A percentile compares a stretch with the other conserved stretches of the same genome.
Evolutionary conservation across 768 basidiomycete genomes (phyloP).

Genomic region (Amanita pseudoporphyria): DNA sequence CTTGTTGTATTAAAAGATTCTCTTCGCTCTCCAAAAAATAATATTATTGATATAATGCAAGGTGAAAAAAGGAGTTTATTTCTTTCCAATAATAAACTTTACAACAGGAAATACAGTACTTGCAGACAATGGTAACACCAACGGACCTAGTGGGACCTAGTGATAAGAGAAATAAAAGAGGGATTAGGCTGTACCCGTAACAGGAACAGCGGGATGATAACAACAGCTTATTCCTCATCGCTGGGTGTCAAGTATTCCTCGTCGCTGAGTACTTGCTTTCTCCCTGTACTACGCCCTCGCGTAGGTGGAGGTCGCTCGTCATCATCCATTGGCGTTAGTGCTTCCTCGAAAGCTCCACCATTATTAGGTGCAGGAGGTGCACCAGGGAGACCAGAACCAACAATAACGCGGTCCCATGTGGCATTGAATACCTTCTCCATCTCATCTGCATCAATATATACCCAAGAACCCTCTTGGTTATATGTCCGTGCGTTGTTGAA

Average conservation of each 20-base stretch:
- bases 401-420: slow-evolving; percentile 53
- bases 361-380: slow-evolving; percentile 34
- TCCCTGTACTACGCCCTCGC: slow-evolving; percentile 46
- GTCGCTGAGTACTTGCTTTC: slow-evolving; percentile 72
- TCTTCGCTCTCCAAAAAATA: background rate
- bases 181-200: too few relatives aligned
- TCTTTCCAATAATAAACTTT: background rate
- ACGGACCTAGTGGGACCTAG: too few relatives aligned
- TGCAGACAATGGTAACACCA: background rate
- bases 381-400: slow-evolving; percentile 67
- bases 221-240: slow-evolving; percentile 47
- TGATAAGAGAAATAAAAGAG: too few relatives aligned
- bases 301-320: slow-evolving; percentile 54
- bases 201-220: background rate
- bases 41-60: background rate
- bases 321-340: slow-evolving; percentile 75
- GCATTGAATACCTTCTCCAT: slow-evolving; percentile 85
- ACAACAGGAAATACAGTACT: slow-evolving; percentile 6
- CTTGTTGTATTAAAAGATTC: background rate
- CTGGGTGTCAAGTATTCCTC: slow-evolving; percentile 65
- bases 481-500: slow-evolving; percentile 90
- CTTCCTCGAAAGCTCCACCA: slow-evolving; percentile 28
- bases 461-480: slow-evolving; percentile 93
- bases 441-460: slow-evolving; percentile 88
- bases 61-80: background rate